A percentile compares a stretch with the other conserved stretches of the same genome.
Conservation (phyloP, 352 stramenopile species). For the Globisporangium emineosum region DNA sequence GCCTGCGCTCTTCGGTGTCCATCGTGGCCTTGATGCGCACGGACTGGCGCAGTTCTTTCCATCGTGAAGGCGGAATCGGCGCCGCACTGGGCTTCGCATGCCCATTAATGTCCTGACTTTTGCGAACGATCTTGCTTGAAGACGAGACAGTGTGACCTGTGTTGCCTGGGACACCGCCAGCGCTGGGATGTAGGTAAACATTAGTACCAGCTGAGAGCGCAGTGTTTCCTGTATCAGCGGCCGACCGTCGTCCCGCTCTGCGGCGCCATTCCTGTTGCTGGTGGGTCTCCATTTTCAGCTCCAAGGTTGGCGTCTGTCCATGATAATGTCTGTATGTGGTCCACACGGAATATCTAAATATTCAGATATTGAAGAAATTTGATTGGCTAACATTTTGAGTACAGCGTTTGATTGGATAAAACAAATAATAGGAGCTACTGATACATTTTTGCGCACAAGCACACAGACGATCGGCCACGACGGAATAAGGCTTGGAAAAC, state of each 20-base stretch:
- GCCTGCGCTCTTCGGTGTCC: constrained; percentile 24
- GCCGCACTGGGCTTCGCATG: constrained; percentile 2
- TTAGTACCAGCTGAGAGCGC: background rate
- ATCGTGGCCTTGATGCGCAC: constrained; percentile 54
- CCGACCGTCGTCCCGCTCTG: constrained; percentile 9
- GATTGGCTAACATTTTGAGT: constrained; percentile 6
- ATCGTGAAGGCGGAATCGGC: constrained; percentile 36
- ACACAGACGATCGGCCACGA: background rate
- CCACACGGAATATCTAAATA: background rate
- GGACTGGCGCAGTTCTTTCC: constrained; percentile 67
- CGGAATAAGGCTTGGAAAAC: constrained; percentile 10
- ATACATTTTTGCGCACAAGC: constrained; percentile 3
- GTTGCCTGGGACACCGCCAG: background rate
- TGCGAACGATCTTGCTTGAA: constrained; percentile 17
- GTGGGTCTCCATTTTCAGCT: constrained; percentile 13
- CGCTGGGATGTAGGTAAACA: background rate
- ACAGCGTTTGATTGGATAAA: constrained; percentile 12
- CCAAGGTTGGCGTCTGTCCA: constrained; percentile 1
- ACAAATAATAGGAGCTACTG: constrained; percentile 12
- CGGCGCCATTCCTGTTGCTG: constrained; percentile 18
- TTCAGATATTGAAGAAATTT: background rate
- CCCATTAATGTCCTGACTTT: background rate
- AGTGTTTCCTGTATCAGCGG: background rate
- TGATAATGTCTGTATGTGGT: constrained; percentile 1
- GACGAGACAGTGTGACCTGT: constrained; percentile 16